These are phyloP conservation scores for barley (Hordeum vulgare) DNA, from an alignment of 176 grass and related monocot genomes.

Conservation along the genomic window DNA sequence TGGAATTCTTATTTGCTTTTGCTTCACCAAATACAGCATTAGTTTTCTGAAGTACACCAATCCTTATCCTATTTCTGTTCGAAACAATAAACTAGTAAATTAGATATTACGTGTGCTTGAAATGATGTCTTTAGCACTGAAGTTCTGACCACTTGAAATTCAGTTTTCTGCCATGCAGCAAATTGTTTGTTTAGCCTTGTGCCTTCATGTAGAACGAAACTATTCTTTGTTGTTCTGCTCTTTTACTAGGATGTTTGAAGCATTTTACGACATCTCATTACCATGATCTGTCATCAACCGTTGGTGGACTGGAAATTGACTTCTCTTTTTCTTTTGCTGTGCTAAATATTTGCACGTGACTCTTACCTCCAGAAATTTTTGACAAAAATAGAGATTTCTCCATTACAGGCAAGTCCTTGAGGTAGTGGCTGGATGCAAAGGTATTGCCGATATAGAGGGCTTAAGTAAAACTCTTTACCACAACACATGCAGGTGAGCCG, in stretches of 20 bases:
- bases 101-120: background rate
- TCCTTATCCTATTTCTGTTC: background rate
- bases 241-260: background rate
- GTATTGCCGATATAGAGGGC: slow-evolving; percentile 63
- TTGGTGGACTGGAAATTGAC: background rate
- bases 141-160: background rate
- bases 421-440: slow-evolving; percentile 81
- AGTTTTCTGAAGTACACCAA: background rate
- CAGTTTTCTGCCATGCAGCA: background rate
- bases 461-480: slow-evolving; percentile 83
- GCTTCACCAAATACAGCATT: background rate
- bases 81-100: background rate
- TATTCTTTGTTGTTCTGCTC: background rate
- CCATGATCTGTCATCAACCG: background rate
- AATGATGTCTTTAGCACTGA: background rate
- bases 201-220: background rate
- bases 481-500: slow-evolving; percentile 84
- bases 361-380: background rate
- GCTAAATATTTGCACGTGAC: background rate
- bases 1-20: background rate
- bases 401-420: slow-evolving; percentile 83
- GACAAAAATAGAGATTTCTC: slow-evolving; percentile 3
- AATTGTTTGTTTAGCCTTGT: background rate
- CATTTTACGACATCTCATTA: background rate
- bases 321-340: background rate